Percentiles rank a stretch among this genome's conserved stretches.
These are phyloP conservation scores for Penicillium desertorum DNA, from an alignment of 495 filamentous ascomycete genomes.

Conservation along the genomic window DNA sequence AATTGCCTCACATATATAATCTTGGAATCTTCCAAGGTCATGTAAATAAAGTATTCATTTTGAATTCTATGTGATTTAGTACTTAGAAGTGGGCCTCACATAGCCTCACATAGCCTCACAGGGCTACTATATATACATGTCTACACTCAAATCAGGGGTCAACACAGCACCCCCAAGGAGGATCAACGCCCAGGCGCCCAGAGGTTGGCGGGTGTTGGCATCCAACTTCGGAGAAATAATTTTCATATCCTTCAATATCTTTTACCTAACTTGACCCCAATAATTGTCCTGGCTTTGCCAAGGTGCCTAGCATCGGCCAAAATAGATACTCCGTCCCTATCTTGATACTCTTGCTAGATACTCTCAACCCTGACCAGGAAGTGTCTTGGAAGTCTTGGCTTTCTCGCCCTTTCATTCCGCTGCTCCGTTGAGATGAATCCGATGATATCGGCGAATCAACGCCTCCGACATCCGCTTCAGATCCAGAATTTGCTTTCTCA, in stretches of 20 bases:
- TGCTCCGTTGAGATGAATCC: constrained; percentile 12
- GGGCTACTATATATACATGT: background rate
- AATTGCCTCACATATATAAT: background rate
- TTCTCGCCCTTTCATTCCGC: constrained; percentile 15
- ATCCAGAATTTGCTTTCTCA: background rate
- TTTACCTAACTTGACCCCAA: constrained; percentile 23
- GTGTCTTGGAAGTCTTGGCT: constrained; percentile 13
- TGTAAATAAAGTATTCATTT: background rate
- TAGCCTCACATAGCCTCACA: background rate
- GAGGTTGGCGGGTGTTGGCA: constrained; percentile 34
- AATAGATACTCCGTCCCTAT: constrained; percentile 2
- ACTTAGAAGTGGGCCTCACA: background rate
- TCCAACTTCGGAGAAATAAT: constrained; percentile 13
- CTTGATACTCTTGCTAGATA: background rate
- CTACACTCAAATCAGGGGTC: background rate
- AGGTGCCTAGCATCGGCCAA: background rate
- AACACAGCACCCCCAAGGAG: constrained; percentile 17
- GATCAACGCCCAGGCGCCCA: constrained; percentile 34
- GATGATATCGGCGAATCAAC: constrained; percentile 3
- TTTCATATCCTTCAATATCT: constrained; percentile 18
- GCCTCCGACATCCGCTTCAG: background rate
- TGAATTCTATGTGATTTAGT: background rate
- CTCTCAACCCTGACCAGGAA: background rate
- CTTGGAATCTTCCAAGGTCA: background rate
- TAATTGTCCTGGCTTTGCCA: constrained; percentile 7